Base-by-base conservation (phyloP, 768 basidiomycete species). In the Russula compacta region DNA sequence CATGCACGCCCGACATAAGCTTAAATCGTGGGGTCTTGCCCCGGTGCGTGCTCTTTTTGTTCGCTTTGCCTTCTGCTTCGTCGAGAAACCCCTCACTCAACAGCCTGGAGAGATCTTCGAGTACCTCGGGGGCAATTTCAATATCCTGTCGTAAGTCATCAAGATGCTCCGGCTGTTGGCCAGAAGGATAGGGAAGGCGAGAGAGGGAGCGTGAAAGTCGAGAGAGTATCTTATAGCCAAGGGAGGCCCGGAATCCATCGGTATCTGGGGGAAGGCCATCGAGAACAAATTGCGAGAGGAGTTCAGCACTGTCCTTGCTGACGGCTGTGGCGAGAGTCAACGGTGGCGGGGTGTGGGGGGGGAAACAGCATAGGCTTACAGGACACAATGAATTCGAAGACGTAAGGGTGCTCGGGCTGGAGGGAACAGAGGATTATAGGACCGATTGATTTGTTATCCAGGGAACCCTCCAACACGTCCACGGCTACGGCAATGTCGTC, bases 311-410 rank as follows among this genome's bases (percentile, higher is more conserved):
- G 6, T 29, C 33, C 1, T 33, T 6, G 1, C 15, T 8, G 51
- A 63, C 2, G 14, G 61, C 61, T 63, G 40, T 53, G 52, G 47
- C 36, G 33, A 43, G 39, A 0, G 10, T 63, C 33, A 63, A 32
- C 4, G 7, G 17, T 7, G 17, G 7, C n/a, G 32, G 24, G 14
- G 8, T 1, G 10, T 7, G 8, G 10, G 12, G 44, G 15, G 12
- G 24, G 32, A 42, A 38, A 42, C n/a, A 3, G 9, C 4, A 3
- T 5, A 8, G 5, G 14, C 52, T 40, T 32, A 62, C 61, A 35
- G 10, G 56, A 58, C 29, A 63, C 9, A 5, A 63, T 63, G 40
- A 63, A 63, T 33, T 63, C 61, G 6, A 63, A 54, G 10, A 39
- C 52, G 29, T 58, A 54, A 15, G 56, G 61, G 6, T 43, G 35